phyloP scores from a whole-genome alignment of 1,284 basidiomycete genomes.

The Pulchroboletus neoregius region DNA sequence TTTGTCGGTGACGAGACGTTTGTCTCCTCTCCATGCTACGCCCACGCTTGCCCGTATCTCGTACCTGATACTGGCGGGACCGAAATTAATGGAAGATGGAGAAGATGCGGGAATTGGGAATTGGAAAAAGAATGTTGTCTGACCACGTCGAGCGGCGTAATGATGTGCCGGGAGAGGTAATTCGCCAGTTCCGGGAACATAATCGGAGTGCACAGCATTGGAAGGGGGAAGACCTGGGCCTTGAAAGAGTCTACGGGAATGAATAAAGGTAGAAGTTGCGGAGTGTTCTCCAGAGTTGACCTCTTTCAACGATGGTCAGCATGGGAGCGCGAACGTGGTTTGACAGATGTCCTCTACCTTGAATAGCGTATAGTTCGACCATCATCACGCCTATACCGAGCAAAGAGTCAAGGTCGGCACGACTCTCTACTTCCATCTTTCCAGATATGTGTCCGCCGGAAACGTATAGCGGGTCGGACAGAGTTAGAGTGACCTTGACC shows the following conservation, averaged over 20 bases:
- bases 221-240: slow-evolving; percentile 75
- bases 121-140: slow-evolving; percentile 70
- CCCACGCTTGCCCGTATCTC: slow-evolving; percentile 66
- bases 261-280: slow-evolving; percentile 70
- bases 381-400: slow-evolving; percentile 69
- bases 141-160: slow-evolving; percentile 63
- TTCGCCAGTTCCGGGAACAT: slow-evolving; percentile 48
- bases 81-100: slow-evolving; percentile 67
- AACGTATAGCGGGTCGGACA: slow-evolving; percentile 56
- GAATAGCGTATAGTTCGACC: slow-evolving; percentile 68
- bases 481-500: slow-evolving; percentile 58
- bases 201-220: slow-evolving; percentile 60
- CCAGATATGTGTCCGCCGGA: slow-evolving; percentile 63
- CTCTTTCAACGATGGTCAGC: slow-evolving; percentile 42
- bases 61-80: slow-evolving; percentile 61
- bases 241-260: slow-evolving; percentile 66
- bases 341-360: slow-evolving; percentile 45
- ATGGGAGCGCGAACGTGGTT: not conserved
- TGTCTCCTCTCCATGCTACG: slow-evolving; percentile 70
- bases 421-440: slow-evolving; percentile 73
- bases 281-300: slow-evolving; percentile 71
- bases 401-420: slow-evolving; percentile 54
- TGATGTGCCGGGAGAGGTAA: slow-evolving; percentile 58
- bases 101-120: slow-evolving; percentile 61
- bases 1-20: slow-evolving; percentile 56